Evolutionary conservation across 78 protist species (phyloP).

Genomic region (Dictyostelium intermedium): DNA sequence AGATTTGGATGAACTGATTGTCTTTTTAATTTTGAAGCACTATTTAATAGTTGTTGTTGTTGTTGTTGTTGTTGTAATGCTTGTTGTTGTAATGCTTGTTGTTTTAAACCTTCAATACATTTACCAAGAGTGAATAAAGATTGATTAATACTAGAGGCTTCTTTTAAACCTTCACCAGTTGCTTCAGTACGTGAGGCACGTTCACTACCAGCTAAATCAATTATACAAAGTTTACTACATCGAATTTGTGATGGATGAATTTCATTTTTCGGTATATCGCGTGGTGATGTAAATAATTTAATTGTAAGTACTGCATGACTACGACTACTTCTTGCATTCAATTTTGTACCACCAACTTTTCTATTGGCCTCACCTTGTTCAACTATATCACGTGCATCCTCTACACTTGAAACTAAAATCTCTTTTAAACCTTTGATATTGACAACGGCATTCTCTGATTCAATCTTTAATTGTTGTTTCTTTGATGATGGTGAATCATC

Average conservation of each 20-base stretch:
- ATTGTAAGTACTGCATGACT: conserved; percentile 78
- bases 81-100: conserved; percentile 62
- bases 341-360: conserved; percentile 80
- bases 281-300: conserved; percentile 44
- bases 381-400: conserved; percentile 76
- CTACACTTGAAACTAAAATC: conserved; percentile 44
- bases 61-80: conserved; percentile 1
- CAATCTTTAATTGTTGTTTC: conserved; percentile 29
- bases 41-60: conserved; percentile 1
- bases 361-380: conserved; percentile 73
- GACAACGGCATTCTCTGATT: conserved; percentile 16
- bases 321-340: conserved; percentile 80
- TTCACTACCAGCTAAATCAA: conserved; percentile 93
- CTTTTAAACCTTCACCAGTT: conserved; percentile 76
- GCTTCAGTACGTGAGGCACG: conserved; percentile 57
- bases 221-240: conserved; percentile 57
- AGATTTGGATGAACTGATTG: not conserved
- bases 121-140: conserved; percentile 80
- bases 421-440: conserved; percentile 43
- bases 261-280: not conserved
- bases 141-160: conserved; percentile 83
- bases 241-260: not conserved
- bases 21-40: not conserved
- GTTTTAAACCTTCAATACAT: conserved; percentile 81
- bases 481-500: not conserved